Evolutionary conservation across 169 alveolate species (phyloP).

Genomic region (Plasmodium cynomolgi): DNA sequence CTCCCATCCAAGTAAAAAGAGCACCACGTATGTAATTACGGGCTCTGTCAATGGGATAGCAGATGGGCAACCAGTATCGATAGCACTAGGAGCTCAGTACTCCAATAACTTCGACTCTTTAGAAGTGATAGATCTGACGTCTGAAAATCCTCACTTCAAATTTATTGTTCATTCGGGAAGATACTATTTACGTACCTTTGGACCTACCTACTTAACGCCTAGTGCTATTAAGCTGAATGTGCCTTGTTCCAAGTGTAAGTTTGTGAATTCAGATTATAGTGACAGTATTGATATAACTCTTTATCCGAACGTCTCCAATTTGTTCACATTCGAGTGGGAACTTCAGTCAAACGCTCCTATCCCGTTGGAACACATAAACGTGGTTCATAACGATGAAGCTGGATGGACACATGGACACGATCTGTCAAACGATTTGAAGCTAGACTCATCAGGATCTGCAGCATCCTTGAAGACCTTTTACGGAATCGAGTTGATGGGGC

Average conservation of each 20-base stretch:
- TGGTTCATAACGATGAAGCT: constrained; percentile 80
- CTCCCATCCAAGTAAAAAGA: neutral
- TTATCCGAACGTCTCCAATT: constrained; percentile 45
- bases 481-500: constrained; percentile 83
- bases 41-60: constrained; percentile 80
- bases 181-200: constrained; percentile 81
- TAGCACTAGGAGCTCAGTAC: constrained; percentile 82
- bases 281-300: constrained; percentile 40
- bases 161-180: constrained; percentile 78
- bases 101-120: constrained; percentile 82
- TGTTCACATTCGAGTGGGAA: constrained; percentile 80
- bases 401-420: constrained; percentile 75
- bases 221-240: constrained; percentile 75
- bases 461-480: constrained; percentile 78
- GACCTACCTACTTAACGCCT: constrained; percentile 81
- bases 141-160: constrained; percentile 45
- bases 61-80: constrained; percentile 80
- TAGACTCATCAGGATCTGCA: constrained; percentile 83
- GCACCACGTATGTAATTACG: constrained; percentile 16
- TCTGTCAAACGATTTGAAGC: constrained; percentile 66
- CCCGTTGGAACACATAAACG: constrained; percentile 78
- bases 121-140: constrained; percentile 60
- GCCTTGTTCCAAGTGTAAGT: constrained; percentile 82
- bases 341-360: constrained; percentile 79
- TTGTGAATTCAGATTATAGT: constrained; percentile 26